A percentile compares a stretch with the other conserved stretches of the same genome.
Conservation (phyloP, 2,329 filamentous ascomycete genomes). For the Fusarium coicis region DNA sequence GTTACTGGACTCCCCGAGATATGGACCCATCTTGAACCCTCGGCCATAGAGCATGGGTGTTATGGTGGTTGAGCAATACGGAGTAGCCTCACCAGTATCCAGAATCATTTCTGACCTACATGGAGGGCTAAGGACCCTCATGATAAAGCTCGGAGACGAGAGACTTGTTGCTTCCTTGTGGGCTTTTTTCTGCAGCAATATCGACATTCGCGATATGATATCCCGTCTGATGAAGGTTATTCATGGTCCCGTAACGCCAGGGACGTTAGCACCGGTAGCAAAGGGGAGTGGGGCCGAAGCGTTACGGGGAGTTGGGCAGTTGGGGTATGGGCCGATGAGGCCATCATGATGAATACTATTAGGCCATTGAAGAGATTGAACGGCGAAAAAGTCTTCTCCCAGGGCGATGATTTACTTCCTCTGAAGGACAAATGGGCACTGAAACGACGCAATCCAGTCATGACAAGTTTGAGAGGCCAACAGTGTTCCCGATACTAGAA, state of each 20-base stretch:
- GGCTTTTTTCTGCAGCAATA: neutral
- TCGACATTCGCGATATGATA: neutral
- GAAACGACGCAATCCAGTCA: neutral
- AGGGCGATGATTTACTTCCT: neutral
- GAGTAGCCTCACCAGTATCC: neutral
- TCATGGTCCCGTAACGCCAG: neutral
- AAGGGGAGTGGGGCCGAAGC: slow-evolving; percentile 25
- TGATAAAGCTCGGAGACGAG: neutral
- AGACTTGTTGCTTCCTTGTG: neutral
- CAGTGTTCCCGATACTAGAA: slow-evolving; percentile 15
- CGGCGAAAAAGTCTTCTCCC: no score
- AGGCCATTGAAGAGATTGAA: neutral
- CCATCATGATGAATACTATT: slow-evolving; percentile 16
- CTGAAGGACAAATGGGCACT: neutral
- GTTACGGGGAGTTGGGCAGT: slow-evolving; percentile 38
- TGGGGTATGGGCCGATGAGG: slow-evolving; percentile 23
- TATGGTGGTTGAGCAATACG: neutral
- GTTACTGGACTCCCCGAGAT: neutral
- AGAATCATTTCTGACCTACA: neutral
- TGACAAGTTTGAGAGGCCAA: neutral
- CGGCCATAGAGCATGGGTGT: neutral
- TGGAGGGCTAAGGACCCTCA: neutral
- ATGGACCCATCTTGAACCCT: neutral
- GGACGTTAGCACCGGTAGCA: slow-evolving; percentile 14
- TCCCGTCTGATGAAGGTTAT: neutral